Evolutionary conservation across 2,329 filamentous ascomycete species (phyloP).

Genomic region (Eutypella sp.): DNA sequence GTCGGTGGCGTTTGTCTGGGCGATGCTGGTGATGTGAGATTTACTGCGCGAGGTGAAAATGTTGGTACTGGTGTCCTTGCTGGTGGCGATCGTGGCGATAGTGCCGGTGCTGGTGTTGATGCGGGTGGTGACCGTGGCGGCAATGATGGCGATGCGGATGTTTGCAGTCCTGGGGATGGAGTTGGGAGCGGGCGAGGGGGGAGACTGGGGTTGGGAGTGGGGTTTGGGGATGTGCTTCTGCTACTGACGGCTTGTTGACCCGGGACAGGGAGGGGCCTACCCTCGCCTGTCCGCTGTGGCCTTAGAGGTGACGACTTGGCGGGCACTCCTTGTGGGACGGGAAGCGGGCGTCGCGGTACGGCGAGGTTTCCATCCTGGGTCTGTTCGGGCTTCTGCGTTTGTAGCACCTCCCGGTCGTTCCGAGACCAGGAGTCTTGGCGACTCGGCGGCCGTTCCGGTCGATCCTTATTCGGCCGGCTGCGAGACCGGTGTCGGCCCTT

Average conservation of each 20-base stretch:
- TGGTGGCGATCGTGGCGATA: constrained; percentile 6
- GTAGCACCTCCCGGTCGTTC: constrained; percentile 61
- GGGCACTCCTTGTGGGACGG: constrained; percentile 30
- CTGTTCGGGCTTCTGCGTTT: constrained; percentile 37
- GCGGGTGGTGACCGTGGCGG: background rate
- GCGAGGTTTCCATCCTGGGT: constrained; percentile 1
- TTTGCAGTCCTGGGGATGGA: too few species aligned
- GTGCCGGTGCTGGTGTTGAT: background rate
- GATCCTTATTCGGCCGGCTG: constrained; percentile 31
- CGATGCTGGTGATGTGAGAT: too few species aligned
- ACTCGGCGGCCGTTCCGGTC: constrained; percentile 37
- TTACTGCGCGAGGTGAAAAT: constrained; percentile 34
- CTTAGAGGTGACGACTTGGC: constrained; percentile 25
- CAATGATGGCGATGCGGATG: background rate
- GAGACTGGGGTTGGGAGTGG: constrained; percentile 3
- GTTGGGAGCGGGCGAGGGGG: constrained; percentile 23
- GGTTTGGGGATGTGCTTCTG: constrained; percentile 14
- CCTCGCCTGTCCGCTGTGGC: constrained; percentile 34
- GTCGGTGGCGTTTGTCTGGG: constrained; percentile 50
- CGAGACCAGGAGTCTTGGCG: constrained; percentile 59
- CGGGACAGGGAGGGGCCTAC: constrained; percentile 52
- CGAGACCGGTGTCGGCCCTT: constrained; percentile 36
- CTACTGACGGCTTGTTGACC: constrained; percentile 16
- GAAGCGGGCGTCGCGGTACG: constrained; percentile 35
- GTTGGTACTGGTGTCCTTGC: constrained; percentile 26